phyloP scores from a whole-genome alignment of 306 rosid species.

The Sicyos edulis region DNA sequence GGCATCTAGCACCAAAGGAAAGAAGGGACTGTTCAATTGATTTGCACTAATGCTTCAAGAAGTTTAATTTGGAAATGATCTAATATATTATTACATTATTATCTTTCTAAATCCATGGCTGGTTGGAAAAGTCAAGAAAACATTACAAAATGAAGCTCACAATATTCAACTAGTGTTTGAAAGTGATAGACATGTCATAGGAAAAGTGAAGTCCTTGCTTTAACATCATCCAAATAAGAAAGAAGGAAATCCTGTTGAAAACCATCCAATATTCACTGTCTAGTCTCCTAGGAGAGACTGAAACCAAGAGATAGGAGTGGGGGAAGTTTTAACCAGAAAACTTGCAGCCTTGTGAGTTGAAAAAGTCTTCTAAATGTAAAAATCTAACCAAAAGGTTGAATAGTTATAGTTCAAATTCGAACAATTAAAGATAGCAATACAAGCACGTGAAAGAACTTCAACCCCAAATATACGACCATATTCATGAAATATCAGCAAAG shows the following conservation, averaged over 20 bases:
- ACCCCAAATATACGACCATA: background rate
- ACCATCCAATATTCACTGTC: background rate
- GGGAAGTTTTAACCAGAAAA: background rate
- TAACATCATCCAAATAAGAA: background rate
- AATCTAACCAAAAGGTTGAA: background rate
- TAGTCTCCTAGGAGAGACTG: constrained; percentile 5
- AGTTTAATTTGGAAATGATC: background rate
- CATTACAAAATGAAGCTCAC: background rate
- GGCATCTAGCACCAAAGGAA: constrained; percentile 45
- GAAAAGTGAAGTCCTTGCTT: constrained; percentile 3
- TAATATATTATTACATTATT: background rate
- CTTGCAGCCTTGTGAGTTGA: background rate
- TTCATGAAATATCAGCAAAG: no score
- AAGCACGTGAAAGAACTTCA: background rate
- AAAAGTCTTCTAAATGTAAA: background rate
- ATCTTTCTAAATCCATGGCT: background rate
- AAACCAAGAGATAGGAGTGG: background rate
- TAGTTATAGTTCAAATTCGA: background rate
- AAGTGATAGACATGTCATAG: background rate
- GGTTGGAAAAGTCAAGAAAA: background rate
- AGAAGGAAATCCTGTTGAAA: background rate
- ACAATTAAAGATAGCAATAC: background rate
- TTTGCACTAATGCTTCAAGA: background rate
- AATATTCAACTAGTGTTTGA: background rate
- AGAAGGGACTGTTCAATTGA: background rate